A percentile compares a stretch with the other conserved stretches of the same genome.
These are phyloP conservation scores for Cryptococcus neoformans DNA, from an alignment of 1,284 basidiomycete genomes.

Conservation along the genomic window DNA sequence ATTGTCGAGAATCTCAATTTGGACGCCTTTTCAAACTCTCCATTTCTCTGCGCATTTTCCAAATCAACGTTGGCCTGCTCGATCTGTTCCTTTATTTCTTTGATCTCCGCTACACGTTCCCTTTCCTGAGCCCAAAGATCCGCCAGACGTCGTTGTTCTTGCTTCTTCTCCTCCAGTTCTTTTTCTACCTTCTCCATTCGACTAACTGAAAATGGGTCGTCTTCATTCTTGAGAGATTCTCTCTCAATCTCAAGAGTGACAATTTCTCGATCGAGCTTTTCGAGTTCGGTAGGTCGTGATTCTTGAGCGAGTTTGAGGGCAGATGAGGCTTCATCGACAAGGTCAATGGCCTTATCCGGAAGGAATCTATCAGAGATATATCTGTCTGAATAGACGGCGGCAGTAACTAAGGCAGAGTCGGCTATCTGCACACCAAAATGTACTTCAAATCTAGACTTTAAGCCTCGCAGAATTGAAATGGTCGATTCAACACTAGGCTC, in stretches of 20 bases:
- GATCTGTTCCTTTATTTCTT: slow-evolving; percentile 69
- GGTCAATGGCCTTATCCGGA: slow-evolving; percentile 80
- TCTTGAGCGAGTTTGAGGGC: slow-evolving; percentile 87
- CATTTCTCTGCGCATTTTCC: slow-evolving; percentile 81
- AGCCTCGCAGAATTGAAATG: slow-evolving; percentile 81
- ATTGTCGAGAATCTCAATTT: slow-evolving; percentile 78
- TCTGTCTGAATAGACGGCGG: slow-evolving; percentile 72
- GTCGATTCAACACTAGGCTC: slow-evolving; percentile 84
- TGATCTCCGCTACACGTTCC: slow-evolving; percentile 68
- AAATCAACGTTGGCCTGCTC: slow-evolving; percentile 81
- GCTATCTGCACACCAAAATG: slow-evolving; percentile 91
- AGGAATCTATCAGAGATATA: slow-evolving; percentile 83
- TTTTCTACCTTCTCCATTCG: slow-evolving; percentile 65
- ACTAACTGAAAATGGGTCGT: slow-evolving; percentile 74
- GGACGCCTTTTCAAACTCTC: slow-evolving; percentile 76
- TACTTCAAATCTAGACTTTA: slow-evolving; percentile 78
- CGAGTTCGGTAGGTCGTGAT: slow-evolving; percentile 81
- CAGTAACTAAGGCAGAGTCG: slow-evolving; percentile 80
- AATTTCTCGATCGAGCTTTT: slow-evolving; percentile 75
- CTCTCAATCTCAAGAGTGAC: slow-evolving; percentile 87
- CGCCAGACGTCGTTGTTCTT: slow-evolving; percentile 62
- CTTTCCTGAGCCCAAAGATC: slow-evolving; percentile 76
- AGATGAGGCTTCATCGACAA: slow-evolving; percentile 87
- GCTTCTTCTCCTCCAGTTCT: slow-evolving; percentile 60
- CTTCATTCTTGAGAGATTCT: slow-evolving; percentile 84